Evolutionary conservation across 495 filamentous ascomycete species (phyloP).

Genomic region (Aspergillus avenaceus): DNA sequence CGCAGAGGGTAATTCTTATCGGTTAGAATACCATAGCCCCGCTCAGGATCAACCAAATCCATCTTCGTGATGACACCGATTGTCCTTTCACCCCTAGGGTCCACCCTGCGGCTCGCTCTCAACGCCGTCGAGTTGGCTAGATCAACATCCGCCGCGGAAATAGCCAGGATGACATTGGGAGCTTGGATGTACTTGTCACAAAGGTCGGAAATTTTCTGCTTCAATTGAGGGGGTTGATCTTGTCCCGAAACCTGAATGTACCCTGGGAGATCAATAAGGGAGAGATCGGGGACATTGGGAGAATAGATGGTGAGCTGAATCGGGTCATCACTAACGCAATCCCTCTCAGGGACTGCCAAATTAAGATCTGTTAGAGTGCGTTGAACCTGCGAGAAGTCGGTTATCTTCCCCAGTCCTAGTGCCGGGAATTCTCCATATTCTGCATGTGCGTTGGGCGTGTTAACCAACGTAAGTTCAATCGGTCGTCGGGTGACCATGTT

Average conservation of each 20-base stretch:
- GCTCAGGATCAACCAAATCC: conserved; percentile 86
- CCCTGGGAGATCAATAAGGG: conserved; percentile 91
- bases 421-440: conserved; percentile 98
- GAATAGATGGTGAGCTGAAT: conserved; percentile 95
- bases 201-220: conserved; percentile 91
- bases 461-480: conserved; percentile 95
- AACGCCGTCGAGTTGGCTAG: conserved; percentile 94
- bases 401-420: conserved; percentile 82
- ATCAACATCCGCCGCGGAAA: conserved; percentile 96
- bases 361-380: conserved; percentile 93
- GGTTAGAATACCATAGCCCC: conserved; percentile 70
- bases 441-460: conserved; percentile 82
- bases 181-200: conserved; percentile 98
- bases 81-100: conserved; percentile 90
- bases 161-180: conserved; percentile 94
- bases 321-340: conserved; percentile 94
- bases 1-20: conserved; percentile 93
- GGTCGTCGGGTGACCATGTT: conserved; percentile 98
- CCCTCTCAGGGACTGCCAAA: conserved; percentile 78
- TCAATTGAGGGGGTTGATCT: conserved; percentile 87
- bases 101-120: conserved; percentile 83
- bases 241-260: conserved; percentile 94
- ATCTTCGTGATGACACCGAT: conserved; percentile 99
- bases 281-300: conserved; percentile 91
- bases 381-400: conserved; percentile 90